phyloP scores from a whole-genome alignment of 2,329 filamentous ascomycete genomes.

The Penicillium sp. region DNA sequence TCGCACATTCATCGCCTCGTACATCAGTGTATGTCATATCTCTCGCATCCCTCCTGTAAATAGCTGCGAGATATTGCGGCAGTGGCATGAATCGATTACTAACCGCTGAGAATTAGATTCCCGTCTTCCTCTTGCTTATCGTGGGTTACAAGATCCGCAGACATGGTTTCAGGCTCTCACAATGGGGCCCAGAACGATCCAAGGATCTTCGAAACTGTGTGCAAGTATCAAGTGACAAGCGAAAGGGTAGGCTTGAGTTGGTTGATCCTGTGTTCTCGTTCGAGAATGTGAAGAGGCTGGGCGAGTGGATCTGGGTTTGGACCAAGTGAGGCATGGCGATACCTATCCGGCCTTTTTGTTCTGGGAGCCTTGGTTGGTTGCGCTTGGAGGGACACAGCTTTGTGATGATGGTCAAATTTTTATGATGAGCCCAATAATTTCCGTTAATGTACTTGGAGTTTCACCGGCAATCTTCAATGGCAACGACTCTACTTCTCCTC shows the following conservation, averaged over 20 bases:
- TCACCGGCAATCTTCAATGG: too few relatives aligned
- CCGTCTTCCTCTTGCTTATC: not conserved
- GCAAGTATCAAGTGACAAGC: not conserved
- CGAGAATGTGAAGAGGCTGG: not conserved
- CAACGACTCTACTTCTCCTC: too few relatives aligned
- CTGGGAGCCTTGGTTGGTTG: not conserved
- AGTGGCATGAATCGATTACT: not conserved
- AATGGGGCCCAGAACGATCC: not conserved
- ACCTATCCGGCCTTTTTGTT: not conserved
- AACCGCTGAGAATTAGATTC: not conserved
- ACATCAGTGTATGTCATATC: not conserved
- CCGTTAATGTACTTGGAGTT: too few relatives aligned
- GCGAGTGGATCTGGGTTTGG: not conserved
- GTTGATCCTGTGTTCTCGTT: not conserved
- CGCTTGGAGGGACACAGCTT: too few relatives aligned
- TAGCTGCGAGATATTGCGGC: not conserved
- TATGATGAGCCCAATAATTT: too few relatives aligned
- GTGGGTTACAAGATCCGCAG: not conserved
- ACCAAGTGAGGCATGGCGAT: not conserved
- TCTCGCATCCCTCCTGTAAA: not conserved
- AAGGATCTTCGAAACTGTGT: not conserved
- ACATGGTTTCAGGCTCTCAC: not conserved
- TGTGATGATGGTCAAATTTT: too few relatives aligned
- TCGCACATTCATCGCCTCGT: not conserved
- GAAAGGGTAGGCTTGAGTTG: not conserved